Evolutionary conservation across 2,329 filamentous ascomycete species (phyloP).

Genomic region (Lachnellula subtilissima): DNA sequence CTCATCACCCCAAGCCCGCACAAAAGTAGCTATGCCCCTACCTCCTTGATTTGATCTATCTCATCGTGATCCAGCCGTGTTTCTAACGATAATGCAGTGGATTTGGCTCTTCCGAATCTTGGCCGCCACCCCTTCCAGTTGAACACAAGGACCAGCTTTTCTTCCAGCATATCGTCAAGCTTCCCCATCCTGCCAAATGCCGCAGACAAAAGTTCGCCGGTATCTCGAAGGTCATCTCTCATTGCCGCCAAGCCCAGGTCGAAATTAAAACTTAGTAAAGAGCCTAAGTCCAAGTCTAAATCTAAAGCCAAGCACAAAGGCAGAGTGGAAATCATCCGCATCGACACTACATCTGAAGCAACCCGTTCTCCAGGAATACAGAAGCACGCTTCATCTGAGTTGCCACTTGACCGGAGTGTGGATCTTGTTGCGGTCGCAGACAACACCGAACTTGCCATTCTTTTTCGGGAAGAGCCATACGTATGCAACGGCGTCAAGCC

Average conservation of each 20-base stretch:
- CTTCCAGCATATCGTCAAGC: slow-evolving; percentile 1
- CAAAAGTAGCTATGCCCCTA: too few relatives aligned
- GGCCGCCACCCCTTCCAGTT: neutral
- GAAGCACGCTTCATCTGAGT: neutral
- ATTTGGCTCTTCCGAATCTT: neutral
- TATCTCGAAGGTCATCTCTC: neutral
- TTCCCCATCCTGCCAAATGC: neutral
- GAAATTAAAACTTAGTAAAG: too few relatives aligned
- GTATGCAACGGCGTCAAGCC: neutral
- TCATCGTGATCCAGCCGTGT: too few relatives aligned
- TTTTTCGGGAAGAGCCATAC: neutral
- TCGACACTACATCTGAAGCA: neutral
- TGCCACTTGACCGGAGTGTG: slow-evolving; percentile 10
- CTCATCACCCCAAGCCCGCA: too few relatives aligned
- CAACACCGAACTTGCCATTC: neutral
- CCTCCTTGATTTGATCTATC: too few relatives aligned
- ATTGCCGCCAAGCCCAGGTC: neutral
- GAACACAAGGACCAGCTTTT: neutral
- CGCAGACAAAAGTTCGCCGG: too few relatives aligned
- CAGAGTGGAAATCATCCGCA: neutral
- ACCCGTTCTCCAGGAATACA: neutral
- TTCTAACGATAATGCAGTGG: neutral
- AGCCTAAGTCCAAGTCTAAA: too few relatives aligned
- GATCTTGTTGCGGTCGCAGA: slow-evolving; percentile 10
- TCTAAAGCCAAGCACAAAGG: too few relatives aligned